Conservation (phyloP, 768 basidiomycete genomes). For the Termitomyces sp. region DNA sequence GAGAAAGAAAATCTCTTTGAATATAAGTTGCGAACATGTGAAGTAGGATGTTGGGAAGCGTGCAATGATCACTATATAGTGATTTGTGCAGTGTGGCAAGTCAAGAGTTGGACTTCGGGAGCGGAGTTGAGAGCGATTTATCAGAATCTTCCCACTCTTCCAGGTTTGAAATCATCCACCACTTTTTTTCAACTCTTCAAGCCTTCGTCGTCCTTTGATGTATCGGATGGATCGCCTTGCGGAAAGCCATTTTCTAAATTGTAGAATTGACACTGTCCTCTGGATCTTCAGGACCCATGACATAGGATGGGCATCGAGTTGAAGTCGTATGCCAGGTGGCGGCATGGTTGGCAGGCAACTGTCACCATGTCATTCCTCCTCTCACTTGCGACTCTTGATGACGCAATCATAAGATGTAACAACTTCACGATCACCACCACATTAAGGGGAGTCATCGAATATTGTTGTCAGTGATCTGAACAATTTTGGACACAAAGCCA, state of each 20-base stretch:
- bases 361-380: neutral
- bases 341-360: neutral
- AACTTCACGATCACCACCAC: neutral
- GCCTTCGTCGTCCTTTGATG: neutral
- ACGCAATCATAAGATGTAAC: neutral
- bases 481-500: neutral
- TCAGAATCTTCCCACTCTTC: neutral
- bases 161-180: too few relatives aligned
- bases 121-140: neutral
- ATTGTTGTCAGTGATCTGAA: neutral
- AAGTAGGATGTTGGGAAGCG: too few relatives aligned
- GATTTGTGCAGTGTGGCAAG: too few relatives aligned
- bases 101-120: neutral
- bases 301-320: neutral
- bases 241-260: neutral
- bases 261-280: neutral
- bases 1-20: too few relatives aligned
- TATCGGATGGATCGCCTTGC: neutral
- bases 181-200: neutral
- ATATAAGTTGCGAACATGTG: too few relatives aligned
- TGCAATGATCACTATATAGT: too few relatives aligned
- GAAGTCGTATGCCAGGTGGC: neutral
- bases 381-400: neutral
- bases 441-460: neutral
- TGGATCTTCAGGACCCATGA: neutral